phyloP scores from a whole-genome alignment of 805 yeast species.

The Kurtzmaniella fragi region DNA sequence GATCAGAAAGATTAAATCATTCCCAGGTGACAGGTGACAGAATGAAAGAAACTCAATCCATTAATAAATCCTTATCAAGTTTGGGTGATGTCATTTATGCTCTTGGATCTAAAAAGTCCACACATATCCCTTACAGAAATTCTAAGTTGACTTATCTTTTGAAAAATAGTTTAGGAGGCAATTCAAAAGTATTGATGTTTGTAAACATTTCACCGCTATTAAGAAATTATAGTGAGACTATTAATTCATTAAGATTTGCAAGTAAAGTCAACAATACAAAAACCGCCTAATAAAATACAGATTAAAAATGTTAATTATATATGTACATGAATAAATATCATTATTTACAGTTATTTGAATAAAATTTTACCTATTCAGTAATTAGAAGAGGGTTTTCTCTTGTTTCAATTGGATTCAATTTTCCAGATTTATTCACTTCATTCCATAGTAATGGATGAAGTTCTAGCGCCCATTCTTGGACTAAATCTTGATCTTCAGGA shows the following conservation, averaged over 20 bases:
- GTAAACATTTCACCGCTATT: slow-evolving; percentile 75
- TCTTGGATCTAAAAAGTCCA: slow-evolving; percentile 30
- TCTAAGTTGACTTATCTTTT: slow-evolving; percentile 77
- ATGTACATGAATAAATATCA: too few relatives aligned
- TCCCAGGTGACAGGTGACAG: slow-evolving; percentile 80
- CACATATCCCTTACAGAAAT: slow-evolving; percentile 64
- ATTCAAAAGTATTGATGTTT: slow-evolving; percentile 88
- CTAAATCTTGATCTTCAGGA: slow-evolving; percentile 20
- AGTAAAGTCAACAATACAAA: slow-evolving; percentile 66
- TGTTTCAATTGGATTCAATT: slow-evolving; percentile 17
- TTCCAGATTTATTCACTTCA: slow-evolving; percentile 15
- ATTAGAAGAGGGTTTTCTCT: too few relatives aligned
- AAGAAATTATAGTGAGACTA: slow-evolving; percentile 65
- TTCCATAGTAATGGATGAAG: slow-evolving; percentile 26
- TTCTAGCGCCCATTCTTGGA: slow-evolving; percentile 29
- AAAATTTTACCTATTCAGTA: too few relatives aligned
- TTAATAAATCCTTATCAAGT: slow-evolving; percentile 81
- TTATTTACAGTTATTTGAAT: too few relatives aligned
- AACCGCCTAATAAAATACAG: slow-evolving; percentile 4
- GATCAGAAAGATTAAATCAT: slow-evolving; percentile 75
- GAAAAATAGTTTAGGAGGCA: slow-evolving; percentile 79
- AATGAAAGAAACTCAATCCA: slow-evolving; percentile 80
- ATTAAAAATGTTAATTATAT: neutral
- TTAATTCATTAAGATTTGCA: slow-evolving; percentile 86
- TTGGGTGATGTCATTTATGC: slow-evolving; percentile 87